These are phyloP conservation scores for Pleurotus eryngii DNA, from an alignment of 768 basidiomycete genomes.

Conservation along the genomic window DNA sequence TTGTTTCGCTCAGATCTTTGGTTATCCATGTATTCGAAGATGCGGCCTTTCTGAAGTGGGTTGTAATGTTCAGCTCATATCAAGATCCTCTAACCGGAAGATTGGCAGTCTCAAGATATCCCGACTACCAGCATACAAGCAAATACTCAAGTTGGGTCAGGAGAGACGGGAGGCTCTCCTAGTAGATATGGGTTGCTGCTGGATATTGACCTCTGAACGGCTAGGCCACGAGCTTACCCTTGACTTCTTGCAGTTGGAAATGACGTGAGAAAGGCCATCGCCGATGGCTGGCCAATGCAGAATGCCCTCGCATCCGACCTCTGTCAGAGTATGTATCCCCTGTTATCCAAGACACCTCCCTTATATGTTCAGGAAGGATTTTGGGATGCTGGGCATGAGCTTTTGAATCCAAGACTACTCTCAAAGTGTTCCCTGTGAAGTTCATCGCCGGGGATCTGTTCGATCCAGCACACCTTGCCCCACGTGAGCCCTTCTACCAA, in stretches of 20 bases:
- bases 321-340: constrained; percentile 20
- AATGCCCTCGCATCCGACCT: constrained; percentile 37
- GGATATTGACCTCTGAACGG: constrained; percentile 18
- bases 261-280: constrained; percentile 33
- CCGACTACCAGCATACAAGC: constrained; percentile 28
- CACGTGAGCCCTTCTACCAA: constrained; percentile 22
- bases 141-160: constrained; percentile 24
- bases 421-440: constrained; percentile 46
- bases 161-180: constrained; percentile 28
- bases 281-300: constrained; percentile 36
- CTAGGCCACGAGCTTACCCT: neutral
- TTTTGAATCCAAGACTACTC: constrained; percentile 55
- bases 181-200: constrained; percentile 43
- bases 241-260: constrained; percentile 31
- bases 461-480: constrained; percentile 38
- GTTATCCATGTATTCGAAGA: constrained; percentile 28
- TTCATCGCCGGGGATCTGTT: constrained; percentile 59
- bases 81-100: neutral
- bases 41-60: constrained; percentile 27
- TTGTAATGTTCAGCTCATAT: neutral
- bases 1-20: constrained; percentile 20
- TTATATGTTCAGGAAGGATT: constrained; percentile 35
- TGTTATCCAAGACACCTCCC: neutral
- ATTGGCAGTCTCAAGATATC: constrained; percentile 26
- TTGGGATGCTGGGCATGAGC: constrained; percentile 60